Evolutionary conservation across 208 protist species (phyloP), one percentile per base, ranked within the genome.

Genomic region (Acanthamoeba quina): DNA sequence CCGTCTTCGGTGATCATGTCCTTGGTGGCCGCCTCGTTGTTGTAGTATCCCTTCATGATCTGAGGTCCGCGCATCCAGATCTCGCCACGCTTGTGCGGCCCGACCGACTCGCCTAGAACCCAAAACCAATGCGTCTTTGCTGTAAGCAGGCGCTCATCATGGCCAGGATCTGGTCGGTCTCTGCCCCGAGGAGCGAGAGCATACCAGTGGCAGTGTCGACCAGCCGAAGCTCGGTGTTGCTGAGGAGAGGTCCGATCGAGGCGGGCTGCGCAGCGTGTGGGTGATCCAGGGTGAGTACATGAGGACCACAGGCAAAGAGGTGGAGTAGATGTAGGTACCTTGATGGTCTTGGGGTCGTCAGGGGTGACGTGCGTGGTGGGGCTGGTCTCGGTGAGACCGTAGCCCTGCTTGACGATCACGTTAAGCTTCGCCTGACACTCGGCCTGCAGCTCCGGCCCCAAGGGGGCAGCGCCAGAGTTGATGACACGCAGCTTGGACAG

Each of bases 361-460:
- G 58, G 24, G 21, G 49, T 88, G 47, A 95, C 29, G 31, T 66
- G 49, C 11, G 95, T 96, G 2, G 96, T 95, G 1, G 97, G 98
- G 10, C 96, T 96, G 56, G 96, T 94, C 93, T 98, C 98, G 3
- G 97, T 98, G 94, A 98, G 96, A 34, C 98, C 98, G 64, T 98
- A 98, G 9, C 95, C 98, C 76, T 98, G 98, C 76, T 93, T 94
- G 15, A 97, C 74, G 6, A 62, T 72, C 3, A 94, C 47, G 24
- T 88, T 88, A 29, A 88, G 78, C 52, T 44, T 54, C 19, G 78
- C 41, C 37, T 64, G 41, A n/a, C 78, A 88, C 9, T 88, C 78
- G 0, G 49, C 26, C 72, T 96, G 93, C 52, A 98, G 64, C 49
- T 95, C 96, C 6, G 56, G 74, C 5, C 95, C 93, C 3, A 98